phyloP scores from a whole-genome alignment of 371 early-diverging fungal genomes.

The Lichtheimia corymbifera region DNA sequence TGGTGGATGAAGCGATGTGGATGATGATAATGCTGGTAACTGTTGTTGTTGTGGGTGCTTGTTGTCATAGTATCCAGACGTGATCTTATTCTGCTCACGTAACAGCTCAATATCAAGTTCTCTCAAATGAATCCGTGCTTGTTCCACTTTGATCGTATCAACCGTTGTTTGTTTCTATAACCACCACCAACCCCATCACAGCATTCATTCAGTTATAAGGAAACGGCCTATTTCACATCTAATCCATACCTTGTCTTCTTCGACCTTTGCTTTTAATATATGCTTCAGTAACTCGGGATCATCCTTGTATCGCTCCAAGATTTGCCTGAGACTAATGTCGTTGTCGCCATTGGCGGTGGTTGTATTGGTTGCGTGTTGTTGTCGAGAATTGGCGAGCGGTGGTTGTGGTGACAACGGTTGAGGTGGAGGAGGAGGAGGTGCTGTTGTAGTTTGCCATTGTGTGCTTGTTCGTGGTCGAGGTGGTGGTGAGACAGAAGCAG shows the following conservation, averaged over 20 bases:
- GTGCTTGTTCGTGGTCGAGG: neutral
- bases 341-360: neutral
- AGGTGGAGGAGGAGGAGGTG: neutral
- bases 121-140: constrained; percentile 34
- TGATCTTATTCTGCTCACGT: constrained; percentile 26
- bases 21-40: neutral
- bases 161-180: constrained; percentile 39
- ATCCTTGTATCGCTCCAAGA: constrained; percentile 41
- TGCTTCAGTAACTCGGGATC: constrained; percentile 45
- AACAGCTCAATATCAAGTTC: constrained; percentile 38
- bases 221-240: neutral
- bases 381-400: neutral
- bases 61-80: constrained; percentile 3
- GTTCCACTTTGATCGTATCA: constrained; percentile 35
- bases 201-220: neutral
- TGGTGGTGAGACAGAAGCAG: neutral
- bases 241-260: constrained; percentile 51
- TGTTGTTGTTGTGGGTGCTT: neutral
- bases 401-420: neutral
- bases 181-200: neutral
- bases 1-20: constrained; percentile 7
- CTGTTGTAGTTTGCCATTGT: constrained; percentile 3
- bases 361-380: neutral
- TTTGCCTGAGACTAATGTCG: constrained; percentile 20
- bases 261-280: constrained; percentile 47